A percentile compares a stretch with the other conserved stretches of the same genome.
phyloP scores from a whole-genome alignment of 371 early-diverging fungal species.

The Mortierella sp. region DNA sequence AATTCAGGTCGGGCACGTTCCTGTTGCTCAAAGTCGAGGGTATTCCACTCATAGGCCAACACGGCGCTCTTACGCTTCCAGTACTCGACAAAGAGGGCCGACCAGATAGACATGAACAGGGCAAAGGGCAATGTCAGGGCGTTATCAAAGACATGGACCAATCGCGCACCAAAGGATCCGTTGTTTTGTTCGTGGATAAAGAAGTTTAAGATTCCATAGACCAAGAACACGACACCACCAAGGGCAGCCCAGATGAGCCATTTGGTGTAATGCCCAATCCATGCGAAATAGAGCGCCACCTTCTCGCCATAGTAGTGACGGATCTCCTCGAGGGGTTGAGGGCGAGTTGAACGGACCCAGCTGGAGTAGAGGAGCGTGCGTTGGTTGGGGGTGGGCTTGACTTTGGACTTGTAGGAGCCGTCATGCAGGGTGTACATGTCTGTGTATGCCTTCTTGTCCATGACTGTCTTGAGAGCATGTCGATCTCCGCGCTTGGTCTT shows the following conservation, averaged over 20 bases:
- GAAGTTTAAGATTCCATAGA: constrained; percentile 59
- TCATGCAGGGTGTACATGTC: constrained; percentile 51
- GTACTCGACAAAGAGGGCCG: constrained; percentile 69
- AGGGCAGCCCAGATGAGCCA: constrained; percentile 64
- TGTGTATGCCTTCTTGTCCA: constrained; percentile 33
- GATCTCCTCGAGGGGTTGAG: constrained; percentile 62
- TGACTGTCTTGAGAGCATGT: constrained; percentile 33
- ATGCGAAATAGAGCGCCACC: constrained; percentile 73
- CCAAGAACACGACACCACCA: constrained; percentile 61
- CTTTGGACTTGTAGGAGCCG: constrained; percentile 57
- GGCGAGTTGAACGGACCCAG: constrained; percentile 34
- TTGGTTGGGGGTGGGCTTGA: constrained; percentile 42
- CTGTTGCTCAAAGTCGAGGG: constrained; percentile 59
- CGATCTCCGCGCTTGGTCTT: constrained; percentile 45
- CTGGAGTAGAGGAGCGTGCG: constrained; percentile 38
- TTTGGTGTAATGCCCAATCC: constrained; percentile 61
- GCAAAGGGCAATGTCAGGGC: constrained; percentile 64
- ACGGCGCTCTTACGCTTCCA: constrained; percentile 70
- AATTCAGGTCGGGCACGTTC: constrained; percentile 69
- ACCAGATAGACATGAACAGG: constrained; percentile 70
- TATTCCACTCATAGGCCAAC: constrained; percentile 69
- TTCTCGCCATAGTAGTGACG: constrained; percentile 73
- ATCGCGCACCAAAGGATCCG: background rate
- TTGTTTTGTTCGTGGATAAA: background rate
- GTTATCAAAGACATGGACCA: constrained; percentile 65